These are phyloP conservation scores for Tinospora cordifolia DNA, from an alignment of 164 flowering plant genomes.

Conservation along the genomic window DNA sequence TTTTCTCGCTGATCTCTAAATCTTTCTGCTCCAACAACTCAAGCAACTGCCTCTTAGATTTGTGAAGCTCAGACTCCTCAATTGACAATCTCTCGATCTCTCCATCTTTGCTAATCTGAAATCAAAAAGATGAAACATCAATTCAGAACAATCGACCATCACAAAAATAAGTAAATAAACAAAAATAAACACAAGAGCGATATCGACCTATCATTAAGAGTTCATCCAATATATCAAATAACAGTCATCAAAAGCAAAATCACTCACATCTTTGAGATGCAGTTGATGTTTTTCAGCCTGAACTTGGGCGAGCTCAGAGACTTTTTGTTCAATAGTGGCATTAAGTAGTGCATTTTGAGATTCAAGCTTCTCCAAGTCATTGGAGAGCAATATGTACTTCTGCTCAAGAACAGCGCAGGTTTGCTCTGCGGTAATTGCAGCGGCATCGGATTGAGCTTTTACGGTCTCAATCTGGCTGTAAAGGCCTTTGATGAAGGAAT, in stretches of 20 bases:
- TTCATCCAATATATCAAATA: not conserved
- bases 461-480: constrained; percentile 51
- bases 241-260: not conserved
- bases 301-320: constrained; percentile 49
- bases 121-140: not conserved
- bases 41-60: constrained; percentile 70
- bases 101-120: constrained; percentile 71
- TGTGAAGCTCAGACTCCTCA: constrained; percentile 58
- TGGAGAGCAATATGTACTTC: constrained; percentile 64
- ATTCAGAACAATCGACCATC: not conserved
- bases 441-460: constrained; percentile 72
- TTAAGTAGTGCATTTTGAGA: constrained; percentile 42
- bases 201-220: not conserved
- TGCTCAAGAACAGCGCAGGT: constrained; percentile 80
- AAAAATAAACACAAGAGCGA: not conserved
- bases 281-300: constrained; percentile 68
- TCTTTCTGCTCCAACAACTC: constrained; percentile 75
- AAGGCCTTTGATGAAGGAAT: constrained; percentile 49
- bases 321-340: constrained; percentile 39
- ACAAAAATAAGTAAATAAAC: not conserved
- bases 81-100: constrained; percentile 58
- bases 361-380: constrained; percentile 52
- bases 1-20: constrained; percentile 65
- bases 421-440: constrained; percentile 82
- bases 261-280: constrained; percentile 39